Percentiles rank a stretch among this genome's conserved stretches.
These are phyloP conservation scores for Saccharomycopsis fermentans DNA, from an alignment of 805 yeast species.

Conservation along the genomic window DNA sequence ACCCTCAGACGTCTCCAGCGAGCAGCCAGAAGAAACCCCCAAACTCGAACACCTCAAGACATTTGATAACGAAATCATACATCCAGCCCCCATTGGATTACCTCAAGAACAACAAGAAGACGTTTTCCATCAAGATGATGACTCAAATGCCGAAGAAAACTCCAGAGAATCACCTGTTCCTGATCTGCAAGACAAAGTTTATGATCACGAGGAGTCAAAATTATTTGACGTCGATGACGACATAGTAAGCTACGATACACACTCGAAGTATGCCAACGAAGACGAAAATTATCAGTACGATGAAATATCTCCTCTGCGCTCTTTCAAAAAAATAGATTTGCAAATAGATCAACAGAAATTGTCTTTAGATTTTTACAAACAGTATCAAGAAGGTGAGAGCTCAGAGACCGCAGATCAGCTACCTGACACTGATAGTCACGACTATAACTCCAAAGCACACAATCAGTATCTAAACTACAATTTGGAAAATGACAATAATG, in stretches of 20 bases:
- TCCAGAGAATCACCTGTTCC: not conserved
- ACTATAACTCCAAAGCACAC: not conserved
- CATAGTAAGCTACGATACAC: not conserved
- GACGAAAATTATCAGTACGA: not conserved
- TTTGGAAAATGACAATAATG: not conserved
- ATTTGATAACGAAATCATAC: not conserved
- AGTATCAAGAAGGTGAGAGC: conserved; percentile 21
- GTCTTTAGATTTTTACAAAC: conserved; percentile 18
- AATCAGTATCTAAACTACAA: not conserved
- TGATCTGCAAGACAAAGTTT: not conserved
- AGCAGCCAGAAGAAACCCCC: not conserved
- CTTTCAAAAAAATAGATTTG: conserved; percentile 14
- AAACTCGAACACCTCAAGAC: not conserved
- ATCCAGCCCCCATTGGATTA: not conserved
- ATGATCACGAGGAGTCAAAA: not conserved
- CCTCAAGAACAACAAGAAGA: no score
- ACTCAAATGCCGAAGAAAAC: no score
- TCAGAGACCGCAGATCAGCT: not conserved
- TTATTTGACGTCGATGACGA: not conserved
- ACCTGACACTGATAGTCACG: not conserved
- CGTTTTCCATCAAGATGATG: no score
- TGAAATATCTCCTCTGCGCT: not conserved
- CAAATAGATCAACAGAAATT: conserved; percentile 13
- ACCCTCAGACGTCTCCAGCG: not conserved
- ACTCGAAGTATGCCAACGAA: not conserved